Percentiles rank a stretch among this genome's conserved stretches.
These are phyloP conservation scores for Castanospermum australe DNA, from an alignment of 306 rosid genomes.

Conservation along the genomic window DNA sequence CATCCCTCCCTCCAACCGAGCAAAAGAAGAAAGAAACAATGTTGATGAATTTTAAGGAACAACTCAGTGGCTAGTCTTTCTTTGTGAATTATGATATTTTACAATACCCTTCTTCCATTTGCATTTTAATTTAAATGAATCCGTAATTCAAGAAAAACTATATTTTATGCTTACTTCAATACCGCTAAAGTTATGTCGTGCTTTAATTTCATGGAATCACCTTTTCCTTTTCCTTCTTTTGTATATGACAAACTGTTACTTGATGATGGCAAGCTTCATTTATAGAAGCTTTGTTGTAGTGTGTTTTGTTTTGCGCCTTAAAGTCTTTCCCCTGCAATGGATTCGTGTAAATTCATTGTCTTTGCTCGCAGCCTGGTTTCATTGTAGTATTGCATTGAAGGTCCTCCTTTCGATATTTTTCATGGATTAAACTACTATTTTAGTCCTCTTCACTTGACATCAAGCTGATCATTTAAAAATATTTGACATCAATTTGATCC, in stretches of 20 bases:
- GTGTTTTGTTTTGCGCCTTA: neutral
- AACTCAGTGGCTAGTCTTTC: neutral
- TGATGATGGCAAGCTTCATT: neutral
- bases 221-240: neutral
- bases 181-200: neutral
- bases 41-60: neutral
- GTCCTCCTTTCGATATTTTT: neutral
- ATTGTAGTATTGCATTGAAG: neutral
- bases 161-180: neutral
- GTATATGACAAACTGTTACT: neutral
- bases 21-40: neutral
- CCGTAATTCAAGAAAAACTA: neutral
- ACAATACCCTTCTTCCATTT: neutral
- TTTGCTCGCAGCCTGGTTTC: neutral
- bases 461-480: too few species aligned
- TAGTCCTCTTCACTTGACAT: too few species aligned
- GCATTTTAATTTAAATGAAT: neutral
- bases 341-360: neutral
- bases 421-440: too few species aligned
- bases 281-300: neutral
- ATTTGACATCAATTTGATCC: too few species aligned
- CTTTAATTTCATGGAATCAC: neutral
- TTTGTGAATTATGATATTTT: neutral
- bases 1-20: neutral
- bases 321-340: neutral